Evolutionary conservation across 1,284 basidiomycete genomes (phyloP).

Genomic region (Sporisorium exsertum): DNA sequence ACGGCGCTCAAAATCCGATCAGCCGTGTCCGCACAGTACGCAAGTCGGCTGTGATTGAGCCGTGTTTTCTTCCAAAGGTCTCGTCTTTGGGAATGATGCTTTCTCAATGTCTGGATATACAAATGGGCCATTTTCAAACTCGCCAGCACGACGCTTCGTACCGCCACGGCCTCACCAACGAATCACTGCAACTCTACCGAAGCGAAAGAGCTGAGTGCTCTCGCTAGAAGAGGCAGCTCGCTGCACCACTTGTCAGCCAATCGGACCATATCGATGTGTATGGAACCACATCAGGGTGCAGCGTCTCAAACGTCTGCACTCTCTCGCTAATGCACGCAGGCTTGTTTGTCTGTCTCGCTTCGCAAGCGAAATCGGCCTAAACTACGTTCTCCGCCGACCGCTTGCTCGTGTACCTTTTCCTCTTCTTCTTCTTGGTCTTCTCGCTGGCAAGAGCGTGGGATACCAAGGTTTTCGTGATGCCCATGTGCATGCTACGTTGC

Average conservation of each 20-base stretch:
- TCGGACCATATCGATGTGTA: too few relatives aligned
- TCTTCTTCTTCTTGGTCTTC: not conserved
- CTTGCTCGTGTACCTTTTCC: not conserved
- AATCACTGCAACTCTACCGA: not conserved
- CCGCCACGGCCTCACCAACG: not conserved
- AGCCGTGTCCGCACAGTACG: not conserved
- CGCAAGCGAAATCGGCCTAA: slow-evolving; percentile 11
- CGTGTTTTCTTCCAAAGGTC: not conserved
- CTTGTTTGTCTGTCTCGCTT: slow-evolving; percentile 20
- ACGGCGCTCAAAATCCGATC: not conserved
- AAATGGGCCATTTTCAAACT: not conserved
- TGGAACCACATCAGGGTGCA: not conserved
- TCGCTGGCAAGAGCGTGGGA: not conserved
- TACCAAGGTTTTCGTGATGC: not conserved
- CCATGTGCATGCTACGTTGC: not conserved
- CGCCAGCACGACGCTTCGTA: not conserved
- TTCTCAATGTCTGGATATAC: not conserved
- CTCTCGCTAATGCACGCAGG: slow-evolving; percentile 3
- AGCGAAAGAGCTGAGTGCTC: not conserved
- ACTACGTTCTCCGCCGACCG: not conserved
- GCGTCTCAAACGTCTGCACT: not conserved
- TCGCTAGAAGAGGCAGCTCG: not conserved
- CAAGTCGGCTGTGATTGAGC: not conserved
- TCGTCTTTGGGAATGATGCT: too few relatives aligned
- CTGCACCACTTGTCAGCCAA: too few relatives aligned